Evolutionary conservation across 768 basidiomycete species (phyloP).

Genomic region (Phaffia tasmanica): DNA sequence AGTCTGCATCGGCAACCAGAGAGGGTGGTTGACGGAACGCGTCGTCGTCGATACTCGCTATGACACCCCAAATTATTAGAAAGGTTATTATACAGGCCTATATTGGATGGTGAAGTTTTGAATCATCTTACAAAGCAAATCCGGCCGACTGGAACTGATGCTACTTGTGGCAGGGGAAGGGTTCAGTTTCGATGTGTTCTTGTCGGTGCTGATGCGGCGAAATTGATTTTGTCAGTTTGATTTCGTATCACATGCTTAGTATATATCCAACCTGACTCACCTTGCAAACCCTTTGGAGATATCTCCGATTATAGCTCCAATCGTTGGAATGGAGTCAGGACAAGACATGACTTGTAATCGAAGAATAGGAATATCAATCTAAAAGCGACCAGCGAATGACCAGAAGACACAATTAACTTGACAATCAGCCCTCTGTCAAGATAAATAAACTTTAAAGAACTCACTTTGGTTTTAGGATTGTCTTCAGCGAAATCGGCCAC

Average conservation of each 20-base stretch:
- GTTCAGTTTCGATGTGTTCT: too few relatives aligned
- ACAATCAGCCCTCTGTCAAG: not conserved
- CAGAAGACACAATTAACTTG: not conserved
- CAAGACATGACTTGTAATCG: constrained; percentile 31
- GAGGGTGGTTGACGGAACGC: constrained; percentile 68
- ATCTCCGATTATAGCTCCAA: constrained; percentile 32
- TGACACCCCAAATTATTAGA: constrained; percentile 25
- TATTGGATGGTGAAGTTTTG: too few relatives aligned
- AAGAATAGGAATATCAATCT: constrained; percentile 22
- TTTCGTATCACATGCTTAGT: too few relatives aligned
- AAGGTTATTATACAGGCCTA: constrained; percentile 24
- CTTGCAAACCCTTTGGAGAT: constrained; percentile 29
- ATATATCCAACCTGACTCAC: constrained; percentile 15
- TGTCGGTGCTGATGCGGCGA: too few relatives aligned
- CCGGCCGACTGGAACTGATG: too few relatives aligned
- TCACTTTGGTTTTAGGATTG: constrained; percentile 27
- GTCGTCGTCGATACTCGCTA: constrained; percentile 55
- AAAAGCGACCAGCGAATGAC: not conserved
- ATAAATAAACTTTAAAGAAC: not conserved
- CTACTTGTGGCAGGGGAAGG: too few relatives aligned
- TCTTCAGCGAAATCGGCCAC: constrained; percentile 16
- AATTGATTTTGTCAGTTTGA: too few relatives aligned
- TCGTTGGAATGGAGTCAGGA: constrained; percentile 36
- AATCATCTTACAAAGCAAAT: too few relatives aligned
- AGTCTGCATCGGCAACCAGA: constrained; percentile 67